Base-by-base conservation (phyloP, 768 basidiomycete genomes). In the Coprinellus aureogranulatus region DNA sequence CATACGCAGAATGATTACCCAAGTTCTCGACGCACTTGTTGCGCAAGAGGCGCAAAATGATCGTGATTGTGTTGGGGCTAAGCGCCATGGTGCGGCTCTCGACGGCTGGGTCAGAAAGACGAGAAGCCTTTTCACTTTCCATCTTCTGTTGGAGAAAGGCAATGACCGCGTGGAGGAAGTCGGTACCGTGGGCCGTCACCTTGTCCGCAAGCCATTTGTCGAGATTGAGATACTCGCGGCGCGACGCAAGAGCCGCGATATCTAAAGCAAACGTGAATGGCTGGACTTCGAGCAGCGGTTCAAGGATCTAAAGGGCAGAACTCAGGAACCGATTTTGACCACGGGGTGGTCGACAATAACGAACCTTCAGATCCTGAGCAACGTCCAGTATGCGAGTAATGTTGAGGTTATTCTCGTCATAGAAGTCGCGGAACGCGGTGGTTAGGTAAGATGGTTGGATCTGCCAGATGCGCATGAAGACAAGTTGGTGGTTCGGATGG, bases 201-300 rank as follows among this genome's bases (percentile, higher is more conserved):
- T 94, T 90, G 69, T 93, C 91, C 14, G 90, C 86, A 16, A 98
- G 79, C 95, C 96, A 99, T 72, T 96, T 95, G 74, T 97, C 95
- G 45, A 99, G 79, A 65, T 99, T 94, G 65, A 98, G 78, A 67
- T 94, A 92, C 71, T 98, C 96, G 63, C 94, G 79, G 41, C 94
- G 87, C 34, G 92, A 94, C 12, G 97, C 96, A 42, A 97, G 76
- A 3, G 94, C 90, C 23, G 97, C 97, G 51, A 98, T 88, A 70
- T 99, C 97, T 44, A 98, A 82, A 1, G 94, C 88, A 65, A 98
- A 92, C 8, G 85, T 84, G 64, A 94, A 93, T 2, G 94, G 92
- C 4, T 89, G 86, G 41, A 93, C 88, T 67, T 93, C 90, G 48
- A 99, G 81, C 22, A 99, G 79, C n/a, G 92, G 82, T 68, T 96